phyloP scores from a whole-genome alignment of 2,329 filamentous ascomycete genomes.

The Calonectria pseudoturangicola region DNA sequence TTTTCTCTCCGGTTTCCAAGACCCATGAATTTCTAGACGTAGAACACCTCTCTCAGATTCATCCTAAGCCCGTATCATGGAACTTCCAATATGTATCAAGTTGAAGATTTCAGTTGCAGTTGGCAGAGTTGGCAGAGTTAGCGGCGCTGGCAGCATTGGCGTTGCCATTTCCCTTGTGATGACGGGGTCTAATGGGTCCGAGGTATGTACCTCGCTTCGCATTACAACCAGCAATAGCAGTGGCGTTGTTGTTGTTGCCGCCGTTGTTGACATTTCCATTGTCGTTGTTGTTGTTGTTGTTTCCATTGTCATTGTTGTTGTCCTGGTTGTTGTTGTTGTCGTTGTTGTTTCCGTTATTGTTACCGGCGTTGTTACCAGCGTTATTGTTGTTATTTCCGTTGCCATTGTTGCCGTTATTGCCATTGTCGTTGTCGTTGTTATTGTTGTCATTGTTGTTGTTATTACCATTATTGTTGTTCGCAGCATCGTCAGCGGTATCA shows the following conservation, averaged over 20 bases:
- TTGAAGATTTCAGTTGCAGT: conserved; percentile 8
- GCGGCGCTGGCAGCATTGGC: conserved; percentile 13
- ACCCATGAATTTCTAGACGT: neutral
- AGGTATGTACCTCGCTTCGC: neutral
- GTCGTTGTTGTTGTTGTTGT: neutral
- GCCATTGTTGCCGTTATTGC: neutral
- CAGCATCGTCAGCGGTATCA: neutral
- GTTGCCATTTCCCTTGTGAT: conserved; percentile 2
- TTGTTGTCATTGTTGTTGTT: neutral
- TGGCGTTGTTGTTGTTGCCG: conserved; percentile 6
- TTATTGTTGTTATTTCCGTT: conserved; percentile 10
- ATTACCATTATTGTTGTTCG: neutral
- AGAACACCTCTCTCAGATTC: neutral
- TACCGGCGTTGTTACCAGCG: neutral
- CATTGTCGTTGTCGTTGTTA: neutral
- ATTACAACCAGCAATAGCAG: neutral
- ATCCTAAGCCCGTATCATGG: neutral
- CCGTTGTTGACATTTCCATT: neutral
- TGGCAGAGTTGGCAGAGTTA: neutral
- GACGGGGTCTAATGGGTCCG: neutral
- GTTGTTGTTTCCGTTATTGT: conserved; percentile 6
- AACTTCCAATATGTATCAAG: too few species aligned
- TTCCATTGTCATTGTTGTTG: neutral
- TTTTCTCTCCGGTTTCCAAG: neutral
- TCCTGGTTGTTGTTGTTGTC: conserved; percentile 4